Conservation (phyloP, 108 stramenopile species). For the Pseudonitzschia pungens region DNA sequence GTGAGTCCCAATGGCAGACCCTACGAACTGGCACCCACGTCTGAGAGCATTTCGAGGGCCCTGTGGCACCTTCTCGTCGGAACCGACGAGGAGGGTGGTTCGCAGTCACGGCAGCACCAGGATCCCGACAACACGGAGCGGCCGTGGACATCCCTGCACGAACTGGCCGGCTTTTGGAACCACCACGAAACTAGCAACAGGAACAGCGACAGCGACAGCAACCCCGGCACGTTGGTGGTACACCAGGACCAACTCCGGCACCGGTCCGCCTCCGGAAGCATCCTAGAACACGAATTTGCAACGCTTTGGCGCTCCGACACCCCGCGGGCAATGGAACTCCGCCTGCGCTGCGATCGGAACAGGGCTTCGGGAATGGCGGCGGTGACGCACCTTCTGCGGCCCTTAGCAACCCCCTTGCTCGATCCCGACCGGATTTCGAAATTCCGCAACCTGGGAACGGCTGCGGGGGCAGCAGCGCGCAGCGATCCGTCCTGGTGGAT, state of each 20-base stretch:
- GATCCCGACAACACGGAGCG: neutral
- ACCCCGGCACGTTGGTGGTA: neutral
- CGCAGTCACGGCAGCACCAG: neutral
- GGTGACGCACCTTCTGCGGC: conserved; percentile 35
- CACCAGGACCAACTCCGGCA: conserved; percentile 14
- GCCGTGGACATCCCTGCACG: conserved; percentile 22
- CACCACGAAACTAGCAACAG: too few relatives aligned
- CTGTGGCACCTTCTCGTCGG: conserved; percentile 16
- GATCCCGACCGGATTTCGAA: neutral
- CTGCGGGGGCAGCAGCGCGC: neutral
- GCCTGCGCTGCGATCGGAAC: conserved; percentile 30
- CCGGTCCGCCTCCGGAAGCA: conserved; percentile 10
- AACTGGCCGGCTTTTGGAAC: conserved; percentile 22
- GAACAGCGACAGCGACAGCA: neutral
- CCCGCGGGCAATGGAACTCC: conserved; percentile 21
- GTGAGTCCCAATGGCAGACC: conserved; percentile 26
- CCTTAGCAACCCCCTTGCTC: neutral
- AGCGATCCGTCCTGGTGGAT: conserved; percentile 19
- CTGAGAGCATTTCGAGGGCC: conserved; percentile 28
- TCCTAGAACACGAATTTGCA: conserved; percentile 34
- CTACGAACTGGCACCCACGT: conserved; percentile 39
- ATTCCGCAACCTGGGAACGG: neutral
- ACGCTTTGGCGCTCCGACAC: neutral
- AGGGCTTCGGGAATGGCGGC: conserved; percentile 31
- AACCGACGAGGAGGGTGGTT: neutral